These are phyloP conservation scores for Cyclostephanos invisitatus DNA, from an alignment of 108 stramenopile species.

Conservation along the genomic window DNA sequence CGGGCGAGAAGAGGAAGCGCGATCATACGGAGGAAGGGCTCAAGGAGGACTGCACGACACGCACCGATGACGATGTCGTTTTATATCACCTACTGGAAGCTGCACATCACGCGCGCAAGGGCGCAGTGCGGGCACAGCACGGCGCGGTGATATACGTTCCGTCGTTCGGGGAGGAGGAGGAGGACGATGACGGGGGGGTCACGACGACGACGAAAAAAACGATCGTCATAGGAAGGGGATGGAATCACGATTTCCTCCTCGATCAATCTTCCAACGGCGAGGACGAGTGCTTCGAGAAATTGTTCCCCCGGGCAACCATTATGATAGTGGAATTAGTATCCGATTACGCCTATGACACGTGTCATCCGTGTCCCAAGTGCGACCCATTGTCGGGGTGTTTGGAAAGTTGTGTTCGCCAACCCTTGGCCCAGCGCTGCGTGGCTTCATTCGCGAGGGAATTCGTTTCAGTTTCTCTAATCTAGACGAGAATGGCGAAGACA, in stretches of 20 bases:
- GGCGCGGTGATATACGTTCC: constrained; percentile 39
- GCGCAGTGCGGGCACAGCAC: constrained; percentile 33
- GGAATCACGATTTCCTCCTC: constrained; percentile 36
- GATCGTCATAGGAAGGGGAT: constrained; percentile 31
- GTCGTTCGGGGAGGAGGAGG: background rate
- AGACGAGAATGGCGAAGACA: constrained; percentile 59
- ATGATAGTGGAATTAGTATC: constrained; percentile 34
- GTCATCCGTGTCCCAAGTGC: constrained; percentile 51
- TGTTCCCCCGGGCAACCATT: constrained; percentile 37
- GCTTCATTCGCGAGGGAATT: constrained; percentile 79
- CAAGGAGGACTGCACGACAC: background rate
- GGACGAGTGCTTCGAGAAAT: constrained; percentile 32
- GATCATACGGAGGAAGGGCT: background rate
- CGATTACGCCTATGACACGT: constrained; percentile 41
- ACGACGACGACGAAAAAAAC: background rate
- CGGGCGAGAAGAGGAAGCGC: constrained; percentile 34
- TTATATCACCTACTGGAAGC: constrained; percentile 27
- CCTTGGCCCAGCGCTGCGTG: constrained; percentile 63
- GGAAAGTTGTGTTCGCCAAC: constrained; percentile 56
- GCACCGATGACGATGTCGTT: background rate
- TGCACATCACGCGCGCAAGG: constrained; percentile 36
- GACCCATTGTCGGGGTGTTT: constrained; percentile 80
- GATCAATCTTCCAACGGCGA: constrained; percentile 25
- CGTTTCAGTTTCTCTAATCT: constrained; percentile 78
- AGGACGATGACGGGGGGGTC: background rate